Evolutionary conservation across 2,329 filamentous ascomycete genomes (phyloP).

Genomic region (Sclerotinia spermophila): DNA sequence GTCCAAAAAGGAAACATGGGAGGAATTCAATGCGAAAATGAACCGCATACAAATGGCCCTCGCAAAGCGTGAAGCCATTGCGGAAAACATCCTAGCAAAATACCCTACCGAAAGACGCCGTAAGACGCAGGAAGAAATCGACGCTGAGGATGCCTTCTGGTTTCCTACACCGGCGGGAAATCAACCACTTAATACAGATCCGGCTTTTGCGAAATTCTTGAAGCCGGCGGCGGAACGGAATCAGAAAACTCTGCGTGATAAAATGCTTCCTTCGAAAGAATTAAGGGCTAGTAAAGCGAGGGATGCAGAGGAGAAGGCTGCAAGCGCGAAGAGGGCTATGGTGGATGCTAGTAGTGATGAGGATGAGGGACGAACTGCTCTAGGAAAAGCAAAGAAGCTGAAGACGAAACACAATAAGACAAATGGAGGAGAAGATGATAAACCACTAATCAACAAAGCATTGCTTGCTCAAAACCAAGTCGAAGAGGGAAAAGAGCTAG

Average conservation of each 20-base stretch:
- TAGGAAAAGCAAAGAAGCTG: slow-evolving; percentile 37
- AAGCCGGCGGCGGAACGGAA: slow-evolving; percentile 32
- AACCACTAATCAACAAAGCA: slow-evolving; percentile 18
- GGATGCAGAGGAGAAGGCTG: slow-evolving; percentile 37
- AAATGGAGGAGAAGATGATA: not conserved
- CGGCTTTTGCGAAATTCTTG: slow-evolving; percentile 33
- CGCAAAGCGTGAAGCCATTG: slow-evolving; percentile 35
- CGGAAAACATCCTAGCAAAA: slow-evolving; percentile 26
- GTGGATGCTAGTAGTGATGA: slow-evolving; percentile 38
- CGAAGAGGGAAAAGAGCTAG: slow-evolving; percentile 13
- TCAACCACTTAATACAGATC: slow-evolving; percentile 36
- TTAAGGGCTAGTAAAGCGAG: slow-evolving; percentile 36
- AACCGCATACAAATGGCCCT: slow-evolving; percentile 36
- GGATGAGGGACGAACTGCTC: slow-evolving; percentile 36
- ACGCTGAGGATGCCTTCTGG: slow-evolving; percentile 35
- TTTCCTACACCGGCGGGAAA: slow-evolving; percentile 33
- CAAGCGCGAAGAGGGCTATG: slow-evolving; percentile 33
- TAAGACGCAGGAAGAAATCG: slow-evolving; percentile 36
- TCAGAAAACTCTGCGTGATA: slow-evolving; percentile 36
- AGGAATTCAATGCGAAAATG: slow-evolving; percentile 34
- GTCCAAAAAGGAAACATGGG: slow-evolving; percentile 29
- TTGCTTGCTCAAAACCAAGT: slow-evolving; percentile 7
- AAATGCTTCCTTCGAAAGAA: slow-evolving; percentile 34
- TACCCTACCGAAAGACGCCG: slow-evolving; percentile 33
- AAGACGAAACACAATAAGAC: slow-evolving; percentile 22